Conservation (phyloP, 1,284 basidiomycete species). For the Tilletia horrida region DNA sequence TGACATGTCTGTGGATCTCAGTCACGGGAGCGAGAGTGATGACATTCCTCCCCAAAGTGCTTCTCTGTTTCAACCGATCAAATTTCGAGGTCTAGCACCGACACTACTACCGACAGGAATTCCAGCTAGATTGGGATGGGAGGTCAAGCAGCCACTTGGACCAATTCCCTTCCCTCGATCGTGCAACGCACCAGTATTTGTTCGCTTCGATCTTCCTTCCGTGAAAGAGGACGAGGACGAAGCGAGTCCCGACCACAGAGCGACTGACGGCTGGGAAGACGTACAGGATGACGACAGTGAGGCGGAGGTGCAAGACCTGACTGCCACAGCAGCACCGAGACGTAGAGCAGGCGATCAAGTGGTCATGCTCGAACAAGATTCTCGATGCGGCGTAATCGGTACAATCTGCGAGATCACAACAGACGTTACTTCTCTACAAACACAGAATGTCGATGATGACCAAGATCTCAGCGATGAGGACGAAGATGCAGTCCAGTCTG, state of each 20-base stretch:
- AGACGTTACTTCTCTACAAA: background rate
- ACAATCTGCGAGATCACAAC: background rate
- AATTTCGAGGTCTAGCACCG: background rate
- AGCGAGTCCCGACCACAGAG: no score
- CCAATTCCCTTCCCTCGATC: background rate
- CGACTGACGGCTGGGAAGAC: no score
- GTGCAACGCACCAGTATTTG: background rate
- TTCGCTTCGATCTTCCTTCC: background rate
- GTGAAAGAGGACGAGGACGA: no score
- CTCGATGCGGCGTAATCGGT: background rate
- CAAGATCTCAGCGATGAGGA: no score
- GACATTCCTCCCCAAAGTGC: no score
- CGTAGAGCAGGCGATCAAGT: background rate
- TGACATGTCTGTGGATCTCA: no score
- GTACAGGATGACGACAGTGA: background rate
- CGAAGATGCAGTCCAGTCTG: no score
- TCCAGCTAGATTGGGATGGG: background rate
- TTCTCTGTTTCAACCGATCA: background rate
- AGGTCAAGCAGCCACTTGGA: background rate
- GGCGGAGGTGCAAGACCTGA: background rate
- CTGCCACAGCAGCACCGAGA: background rate
- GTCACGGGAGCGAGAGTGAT: no score
- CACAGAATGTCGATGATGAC: background rate
- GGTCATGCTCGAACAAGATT: conserved; percentile 13
- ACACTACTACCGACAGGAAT: background rate